Conservation (phyloP, 257 asterid genomes). For the Solanum chaucha region DNA sequence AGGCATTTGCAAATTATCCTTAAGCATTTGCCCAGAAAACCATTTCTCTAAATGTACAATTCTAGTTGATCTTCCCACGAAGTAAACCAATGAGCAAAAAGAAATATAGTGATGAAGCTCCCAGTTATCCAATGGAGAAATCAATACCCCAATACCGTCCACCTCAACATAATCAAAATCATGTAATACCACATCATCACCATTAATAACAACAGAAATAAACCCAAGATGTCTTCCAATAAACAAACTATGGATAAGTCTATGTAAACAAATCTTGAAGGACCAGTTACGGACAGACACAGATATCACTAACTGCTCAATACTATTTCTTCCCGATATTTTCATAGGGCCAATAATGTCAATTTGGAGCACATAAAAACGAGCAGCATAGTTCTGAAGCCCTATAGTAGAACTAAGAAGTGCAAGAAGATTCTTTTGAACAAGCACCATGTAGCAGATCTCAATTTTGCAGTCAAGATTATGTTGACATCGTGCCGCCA, state of each 20-base stretch:
- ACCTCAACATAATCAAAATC: background rate
- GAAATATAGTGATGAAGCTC: background rate
- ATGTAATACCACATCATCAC: background rate
- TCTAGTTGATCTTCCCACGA: background rate
- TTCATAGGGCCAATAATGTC: background rate
- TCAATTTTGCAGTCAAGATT: background rate
- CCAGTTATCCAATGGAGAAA: background rate
- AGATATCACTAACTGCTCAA: background rate
- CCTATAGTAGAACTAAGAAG: background rate
- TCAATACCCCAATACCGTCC: background rate
- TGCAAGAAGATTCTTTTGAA: background rate
- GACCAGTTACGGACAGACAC: background rate
- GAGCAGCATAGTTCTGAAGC: background rate
- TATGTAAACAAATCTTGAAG: background rate
- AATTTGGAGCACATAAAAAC: background rate
- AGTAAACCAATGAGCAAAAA: background rate
- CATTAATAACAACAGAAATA: background rate
- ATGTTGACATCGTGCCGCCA: background rate
- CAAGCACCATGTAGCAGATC: background rate
- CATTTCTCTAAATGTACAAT: background rate
- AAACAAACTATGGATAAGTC: background rate
- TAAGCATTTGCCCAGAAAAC: background rate
- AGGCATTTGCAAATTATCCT: conserved; percentile 44
- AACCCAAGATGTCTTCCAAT: background rate
- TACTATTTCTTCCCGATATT: background rate